Percentiles rank a stretch among this genome's conserved stretches.
Conservation (phyloP, 2,329 filamentous ascomycete genomes). For the Corinectria fuckeliana region DNA sequence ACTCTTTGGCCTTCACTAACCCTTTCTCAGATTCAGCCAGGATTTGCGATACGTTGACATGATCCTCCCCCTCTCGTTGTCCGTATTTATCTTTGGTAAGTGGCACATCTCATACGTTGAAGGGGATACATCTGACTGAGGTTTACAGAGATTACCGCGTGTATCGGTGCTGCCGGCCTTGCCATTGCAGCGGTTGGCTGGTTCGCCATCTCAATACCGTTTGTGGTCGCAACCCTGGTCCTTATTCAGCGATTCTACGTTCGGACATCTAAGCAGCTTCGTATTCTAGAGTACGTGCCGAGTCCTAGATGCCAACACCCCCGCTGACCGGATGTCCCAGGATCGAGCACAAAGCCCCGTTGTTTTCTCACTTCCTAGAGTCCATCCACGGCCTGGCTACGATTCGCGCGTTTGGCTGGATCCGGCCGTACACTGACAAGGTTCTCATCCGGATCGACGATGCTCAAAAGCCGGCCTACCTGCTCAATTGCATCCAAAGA, state of each 20-base stretch:
- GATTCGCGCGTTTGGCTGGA: constrained; percentile 49
- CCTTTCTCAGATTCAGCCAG: constrained; percentile 46
- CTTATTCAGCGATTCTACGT: constrained; percentile 59
- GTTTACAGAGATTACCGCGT: constrained; percentile 37
- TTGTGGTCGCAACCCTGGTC: constrained; percentile 50
- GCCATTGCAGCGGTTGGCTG: constrained; percentile 53
- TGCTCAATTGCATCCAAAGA: constrained; percentile 58
- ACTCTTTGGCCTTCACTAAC: constrained; percentile 2
- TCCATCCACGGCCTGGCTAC: constrained; percentile 41
- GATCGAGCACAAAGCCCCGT: constrained; percentile 43
- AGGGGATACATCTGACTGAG: not conserved
- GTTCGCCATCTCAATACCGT: constrained; percentile 53
- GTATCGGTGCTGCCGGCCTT: constrained; percentile 52
- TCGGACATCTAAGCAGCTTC: constrained; percentile 61
- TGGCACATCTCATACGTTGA: rapidly evolving
- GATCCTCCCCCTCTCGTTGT: constrained; percentile 42
- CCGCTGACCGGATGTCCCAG: constrained; percentile 16
- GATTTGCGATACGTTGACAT: constrained; percentile 50
- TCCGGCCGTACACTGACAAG: constrained; percentile 46
- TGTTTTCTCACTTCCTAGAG: constrained; percentile 45
- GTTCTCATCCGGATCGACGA: constrained; percentile 48
- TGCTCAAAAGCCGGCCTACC: constrained; percentile 60
- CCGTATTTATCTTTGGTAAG: constrained; percentile 38
- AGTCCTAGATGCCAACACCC: too few species aligned
- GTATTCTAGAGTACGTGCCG: constrained; percentile 53